A percentile compares a stretch with the other conserved stretches of the same genome.
Evolutionary conservation across 305 asterid genomes (phyloP).

Genomic region (Lippia alba): DNA sequence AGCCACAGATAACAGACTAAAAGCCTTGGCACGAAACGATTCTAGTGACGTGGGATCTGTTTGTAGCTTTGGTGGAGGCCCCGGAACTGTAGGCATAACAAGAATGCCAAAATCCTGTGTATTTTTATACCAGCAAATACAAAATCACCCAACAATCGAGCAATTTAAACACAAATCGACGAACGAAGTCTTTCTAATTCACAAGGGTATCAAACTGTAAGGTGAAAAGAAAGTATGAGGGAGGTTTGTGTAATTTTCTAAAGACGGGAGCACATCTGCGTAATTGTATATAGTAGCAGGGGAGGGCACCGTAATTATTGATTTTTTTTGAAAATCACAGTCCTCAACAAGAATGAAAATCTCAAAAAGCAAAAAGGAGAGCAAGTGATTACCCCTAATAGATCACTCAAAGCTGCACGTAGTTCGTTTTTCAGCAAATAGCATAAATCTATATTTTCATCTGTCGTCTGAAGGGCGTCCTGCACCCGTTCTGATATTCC

Average conservation of each 20-base stretch:
- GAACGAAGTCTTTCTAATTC: not conserved
- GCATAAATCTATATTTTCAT: constrained; percentile 58
- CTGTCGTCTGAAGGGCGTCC: constrained; percentile 65
- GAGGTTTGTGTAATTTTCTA: not conserved
- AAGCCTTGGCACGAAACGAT: constrained; percentile 81
- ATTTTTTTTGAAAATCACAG: not conserved
- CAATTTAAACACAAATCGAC: not conserved
- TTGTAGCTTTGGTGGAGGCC: constrained; percentile 84
- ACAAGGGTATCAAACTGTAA: not conserved
- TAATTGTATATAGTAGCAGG: not conserved
- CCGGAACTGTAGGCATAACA: constrained; percentile 88
- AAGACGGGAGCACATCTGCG: not conserved
- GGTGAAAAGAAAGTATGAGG: not conserved
- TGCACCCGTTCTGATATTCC: constrained; percentile 79
- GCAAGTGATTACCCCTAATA: not conserved
- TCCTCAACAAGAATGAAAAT: not conserved
- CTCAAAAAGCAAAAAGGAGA: not conserved
- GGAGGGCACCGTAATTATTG: not conserved
- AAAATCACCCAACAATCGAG: not conserved
- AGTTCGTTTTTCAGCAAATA: constrained; percentile 60
- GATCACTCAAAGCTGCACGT: constrained; percentile 60
- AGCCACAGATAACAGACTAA: constrained; percentile 80
- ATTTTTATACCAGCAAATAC: not conserved
- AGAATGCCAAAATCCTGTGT: constrained; percentile 67
- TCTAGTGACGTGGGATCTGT: constrained; percentile 66